Percentiles rank a stretch among this genome's conserved stretches.
Evolutionary conservation across 1,139 yeast species (phyloP).

Genomic region (Geotrichum histeridarum): DNA sequence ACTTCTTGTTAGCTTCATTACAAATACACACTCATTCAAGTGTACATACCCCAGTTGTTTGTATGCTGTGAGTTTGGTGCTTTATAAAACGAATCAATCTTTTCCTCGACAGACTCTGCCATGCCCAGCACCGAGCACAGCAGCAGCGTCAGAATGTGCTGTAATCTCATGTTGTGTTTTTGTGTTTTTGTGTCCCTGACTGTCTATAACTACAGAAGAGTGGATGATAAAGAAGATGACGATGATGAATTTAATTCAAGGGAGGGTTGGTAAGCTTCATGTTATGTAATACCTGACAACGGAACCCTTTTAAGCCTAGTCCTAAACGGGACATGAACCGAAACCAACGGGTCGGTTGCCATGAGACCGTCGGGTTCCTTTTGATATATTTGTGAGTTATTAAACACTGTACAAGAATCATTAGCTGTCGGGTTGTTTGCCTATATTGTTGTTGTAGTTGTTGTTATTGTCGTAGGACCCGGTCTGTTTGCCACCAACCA

Average conservation of each 20-base stretch:
- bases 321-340: too few relatives aligned
- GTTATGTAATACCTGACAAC: background rate
- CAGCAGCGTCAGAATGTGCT: slow-evolving; percentile 6
- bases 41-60: slow-evolving; percentile 28
- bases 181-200: background rate
- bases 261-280: background rate
- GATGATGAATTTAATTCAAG: background rate
- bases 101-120: slow-evolving; percentile 4
- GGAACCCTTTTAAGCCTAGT: too few relatives aligned
- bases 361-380: too few relatives aligned
- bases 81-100: slow-evolving; percentile 5
- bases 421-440: too few relatives aligned
- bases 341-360: too few relatives aligned
- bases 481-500: too few relatives aligned
- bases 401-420: too few relatives aligned
- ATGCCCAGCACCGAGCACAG: slow-evolving; percentile 6
- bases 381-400: too few relatives aligned
- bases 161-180: slow-evolving; percentile 3
- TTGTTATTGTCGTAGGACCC: too few relatives aligned
- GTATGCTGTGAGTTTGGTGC: slow-evolving; percentile 24
- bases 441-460: too few relatives aligned
- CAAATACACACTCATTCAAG: background rate
- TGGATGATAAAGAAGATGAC: background rate
- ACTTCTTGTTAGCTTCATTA: background rate
- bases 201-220: too few relatives aligned